A percentile compares a stretch with the other conserved stretches of the same genome.
Evolutionary conservation across 371 early-diverging fungal genomes (phyloP).

Genomic region (Chytridium lagenaria): DNA sequence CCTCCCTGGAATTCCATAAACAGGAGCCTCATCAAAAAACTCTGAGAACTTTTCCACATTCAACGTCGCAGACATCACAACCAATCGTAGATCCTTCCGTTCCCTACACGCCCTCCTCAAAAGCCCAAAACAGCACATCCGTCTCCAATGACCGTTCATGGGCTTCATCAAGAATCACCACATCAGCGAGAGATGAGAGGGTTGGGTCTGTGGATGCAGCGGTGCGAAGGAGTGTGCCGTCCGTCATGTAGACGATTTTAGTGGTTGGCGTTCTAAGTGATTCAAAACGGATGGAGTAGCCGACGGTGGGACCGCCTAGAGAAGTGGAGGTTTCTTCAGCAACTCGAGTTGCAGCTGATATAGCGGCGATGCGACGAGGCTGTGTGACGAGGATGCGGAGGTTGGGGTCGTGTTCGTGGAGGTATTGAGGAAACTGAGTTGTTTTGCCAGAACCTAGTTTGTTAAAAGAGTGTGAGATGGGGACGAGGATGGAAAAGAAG

Average conservation of each 20-base stretch:
- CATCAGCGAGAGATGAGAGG: conserved; percentile 65
- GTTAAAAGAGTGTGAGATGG: neutral
- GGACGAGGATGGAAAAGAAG: conserved; percentile 19
- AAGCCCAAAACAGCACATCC: conserved; percentile 89
- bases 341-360: conserved; percentile 86
- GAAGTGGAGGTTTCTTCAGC: conserved; percentile 71
- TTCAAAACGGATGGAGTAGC: conserved; percentile 83
- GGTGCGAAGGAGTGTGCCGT: conserved; percentile 88
- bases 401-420: conserved; percentile 58
- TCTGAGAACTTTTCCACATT: conserved; percentile 58
- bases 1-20: conserved; percentile 84
- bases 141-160: conserved; percentile 95
- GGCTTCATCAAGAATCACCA: conserved; percentile 91
- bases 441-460: conserved; percentile 85
- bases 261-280: conserved; percentile 68
- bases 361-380: conserved; percentile 88
- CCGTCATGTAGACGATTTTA: conserved; percentile 86
- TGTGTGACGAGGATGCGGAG: conserved; percentile 55
- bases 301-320: conserved; percentile 68
- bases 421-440: conserved; percentile 91
- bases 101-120: conserved; percentile 65
- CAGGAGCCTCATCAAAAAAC: conserved; percentile 74
- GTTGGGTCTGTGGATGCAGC: conserved; percentile 67
- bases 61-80: conserved; percentile 87
- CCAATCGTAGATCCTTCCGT: conserved; percentile 61